Evolutionary conservation across 306 rosid species (phyloP).

Genomic region (Casuarina equisetifolia): DNA sequence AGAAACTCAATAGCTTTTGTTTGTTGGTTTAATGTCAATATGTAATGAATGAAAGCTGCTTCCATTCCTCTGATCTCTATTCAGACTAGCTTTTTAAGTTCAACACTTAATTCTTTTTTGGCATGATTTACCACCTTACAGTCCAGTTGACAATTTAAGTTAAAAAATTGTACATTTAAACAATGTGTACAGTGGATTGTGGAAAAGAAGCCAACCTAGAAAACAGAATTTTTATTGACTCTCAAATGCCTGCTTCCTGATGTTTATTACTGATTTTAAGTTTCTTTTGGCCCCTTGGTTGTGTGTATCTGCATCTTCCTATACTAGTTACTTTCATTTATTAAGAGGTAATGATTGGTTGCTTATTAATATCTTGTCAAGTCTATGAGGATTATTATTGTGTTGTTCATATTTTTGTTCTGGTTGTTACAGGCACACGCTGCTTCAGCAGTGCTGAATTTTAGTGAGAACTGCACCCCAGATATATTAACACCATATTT

Average conservation of each 20-base stretch:
- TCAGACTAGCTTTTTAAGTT: background rate
- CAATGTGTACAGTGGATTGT: background rate
- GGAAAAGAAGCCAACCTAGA: background rate
- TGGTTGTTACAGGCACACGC: constrained; percentile 66
- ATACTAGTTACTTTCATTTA: background rate
- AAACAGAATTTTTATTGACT: too few relatives aligned
- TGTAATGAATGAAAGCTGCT: background rate
- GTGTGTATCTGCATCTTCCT: background rate
- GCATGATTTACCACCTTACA: background rate
- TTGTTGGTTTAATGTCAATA: background rate
- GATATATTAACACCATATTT: constrained; percentile 64
- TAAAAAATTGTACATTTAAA: too few relatives aligned
- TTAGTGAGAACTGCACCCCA: constrained; percentile 71
- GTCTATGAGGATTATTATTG: too few relatives aligned
- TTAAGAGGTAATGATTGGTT: too few relatives aligned
- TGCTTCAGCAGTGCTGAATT: constrained; percentile 75
- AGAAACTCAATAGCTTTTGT: background rate
- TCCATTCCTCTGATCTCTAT: background rate
- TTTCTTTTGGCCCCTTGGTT: background rate
- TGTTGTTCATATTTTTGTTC: background rate
- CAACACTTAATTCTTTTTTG: too few relatives aligned
- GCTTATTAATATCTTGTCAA: too few relatives aligned
- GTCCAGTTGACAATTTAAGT: background rate
- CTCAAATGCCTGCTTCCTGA: background rate
- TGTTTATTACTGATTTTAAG: background rate